Percentiles rank a stretch among this genome's conserved stretches.
Conservation (phyloP, 768 basidiomycete species). For the Pleurotus eryngii region DNA sequence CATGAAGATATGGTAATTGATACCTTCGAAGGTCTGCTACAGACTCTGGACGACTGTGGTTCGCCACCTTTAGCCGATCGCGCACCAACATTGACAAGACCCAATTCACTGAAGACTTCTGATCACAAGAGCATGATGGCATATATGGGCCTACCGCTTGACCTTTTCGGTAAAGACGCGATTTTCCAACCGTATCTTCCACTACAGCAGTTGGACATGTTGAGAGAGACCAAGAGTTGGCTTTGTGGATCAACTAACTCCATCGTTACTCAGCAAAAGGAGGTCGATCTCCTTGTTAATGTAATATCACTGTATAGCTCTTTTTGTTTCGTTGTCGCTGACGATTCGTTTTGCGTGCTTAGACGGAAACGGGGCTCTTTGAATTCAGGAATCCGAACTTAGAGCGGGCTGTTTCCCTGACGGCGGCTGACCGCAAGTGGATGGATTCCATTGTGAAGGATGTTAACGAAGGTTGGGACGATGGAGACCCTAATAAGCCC, state of each 20-base stretch:
- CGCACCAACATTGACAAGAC: conserved; percentile 52
- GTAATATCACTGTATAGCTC: conserved; percentile 19
- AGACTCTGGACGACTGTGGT: conserved; percentile 88
- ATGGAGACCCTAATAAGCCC: conserved; percentile 53
- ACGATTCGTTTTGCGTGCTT: not conserved
- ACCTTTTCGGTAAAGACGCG: conserved; percentile 91
- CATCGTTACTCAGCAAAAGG: conserved; percentile 90
- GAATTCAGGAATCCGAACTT: conserved; percentile 84
- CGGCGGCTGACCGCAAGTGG: conserved; percentile 95
- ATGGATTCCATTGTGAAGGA: conserved; percentile 92
- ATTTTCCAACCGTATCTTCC: conserved; percentile 99
- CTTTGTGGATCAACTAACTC: conserved; percentile 94
- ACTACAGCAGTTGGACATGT: conserved; percentile 88
- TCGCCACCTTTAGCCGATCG: conserved; percentile 76
- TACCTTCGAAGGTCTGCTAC: conserved; percentile 63
- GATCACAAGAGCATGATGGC: conserved; percentile 89
- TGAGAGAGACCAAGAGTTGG: conserved; percentile 79
- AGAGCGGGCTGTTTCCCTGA: conserved; percentile 75
- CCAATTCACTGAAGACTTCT: conserved; percentile 82
- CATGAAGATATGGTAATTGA: not conserved
- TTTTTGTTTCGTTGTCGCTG: too few relatives aligned
- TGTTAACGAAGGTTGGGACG: conserved; percentile 79
- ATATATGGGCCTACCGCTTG: conserved; percentile 90
- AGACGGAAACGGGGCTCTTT: conserved; percentile 85
- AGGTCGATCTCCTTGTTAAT: conserved; percentile 88